Conservation (phyloP, 495 filamentous ascomycete species). For the Aspergillus conjunctus region DNA sequence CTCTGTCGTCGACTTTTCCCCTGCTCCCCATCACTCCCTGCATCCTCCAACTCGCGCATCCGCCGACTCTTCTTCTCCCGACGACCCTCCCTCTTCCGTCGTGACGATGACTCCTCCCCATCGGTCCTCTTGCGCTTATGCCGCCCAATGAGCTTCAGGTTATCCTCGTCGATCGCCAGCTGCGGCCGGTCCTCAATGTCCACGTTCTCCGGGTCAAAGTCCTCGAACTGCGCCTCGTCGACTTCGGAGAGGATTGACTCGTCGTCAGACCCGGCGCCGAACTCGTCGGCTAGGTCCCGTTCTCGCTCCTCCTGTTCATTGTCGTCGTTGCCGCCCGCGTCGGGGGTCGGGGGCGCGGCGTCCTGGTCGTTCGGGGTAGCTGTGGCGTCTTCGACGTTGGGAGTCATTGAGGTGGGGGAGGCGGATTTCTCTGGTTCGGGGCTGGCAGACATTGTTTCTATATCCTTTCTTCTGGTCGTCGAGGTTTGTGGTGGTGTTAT, state of each 20-base stretch:
- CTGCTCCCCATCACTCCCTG: conserved; percentile 59
- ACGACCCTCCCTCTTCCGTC: conserved; percentile 75
- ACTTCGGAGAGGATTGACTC: conserved; percentile 92
- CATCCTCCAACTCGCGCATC: conserved; percentile 53
- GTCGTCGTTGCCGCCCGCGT: conserved; percentile 23
- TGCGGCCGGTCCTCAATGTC: conserved; percentile 74
- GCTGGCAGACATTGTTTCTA: conserved; percentile 43
- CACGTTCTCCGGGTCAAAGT: conserved; percentile 80
- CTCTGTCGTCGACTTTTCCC: conserved; percentile 53
- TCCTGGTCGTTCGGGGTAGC: conserved; percentile 25
- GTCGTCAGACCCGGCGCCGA: conserved; percentile 64
- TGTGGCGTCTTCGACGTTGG: conserved; percentile 29
- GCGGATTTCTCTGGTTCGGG: conserved; percentile 36
- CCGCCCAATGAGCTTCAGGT: conserved; percentile 70
- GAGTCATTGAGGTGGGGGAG: conserved; percentile 27
- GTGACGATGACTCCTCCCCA: conserved; percentile 55
- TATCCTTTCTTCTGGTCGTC: not conserved
- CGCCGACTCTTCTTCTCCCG: conserved; percentile 75
- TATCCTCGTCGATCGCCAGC: conserved; percentile 85
- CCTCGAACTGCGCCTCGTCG: conserved; percentile 90
- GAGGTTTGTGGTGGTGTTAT: conserved; percentile 1
- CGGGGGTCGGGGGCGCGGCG: conserved; percentile 18
- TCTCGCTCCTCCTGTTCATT: conserved; percentile 18
- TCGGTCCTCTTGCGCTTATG: conserved; percentile 82
- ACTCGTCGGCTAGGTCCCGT: conserved; percentile 22